These are phyloP conservation scores for Colletotrichum sojae DNA, from an alignment of 2,329 filamentous ascomycete species.

Conservation along the genomic window DNA sequence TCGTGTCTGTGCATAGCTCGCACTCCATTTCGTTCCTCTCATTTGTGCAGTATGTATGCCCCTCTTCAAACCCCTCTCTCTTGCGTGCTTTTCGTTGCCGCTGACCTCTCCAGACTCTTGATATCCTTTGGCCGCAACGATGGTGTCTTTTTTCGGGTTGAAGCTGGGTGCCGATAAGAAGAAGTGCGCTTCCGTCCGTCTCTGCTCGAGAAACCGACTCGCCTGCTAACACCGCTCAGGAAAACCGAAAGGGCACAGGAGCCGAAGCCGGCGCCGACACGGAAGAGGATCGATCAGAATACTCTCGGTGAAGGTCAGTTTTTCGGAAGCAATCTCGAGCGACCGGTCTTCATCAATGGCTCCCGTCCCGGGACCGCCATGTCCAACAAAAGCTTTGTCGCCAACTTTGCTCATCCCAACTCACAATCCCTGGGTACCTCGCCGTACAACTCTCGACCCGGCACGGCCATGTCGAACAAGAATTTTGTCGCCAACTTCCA, in stretches of 20 bases:
- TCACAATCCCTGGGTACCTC: conserved; percentile 55
- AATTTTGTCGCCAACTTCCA: conserved; percentile 41
- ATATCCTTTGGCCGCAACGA: conserved; percentile 46
- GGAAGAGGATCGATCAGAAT: conserved; percentile 53
- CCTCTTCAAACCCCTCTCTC: conserved; percentile 27
- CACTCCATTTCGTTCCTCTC: conserved; percentile 18
- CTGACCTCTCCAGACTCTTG: conserved; percentile 26
- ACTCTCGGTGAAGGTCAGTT: conserved; percentile 52
- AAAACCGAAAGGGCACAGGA: conserved; percentile 44
- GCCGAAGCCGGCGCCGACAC: conserved; percentile 42
- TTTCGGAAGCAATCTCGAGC: conserved; percentile 53
- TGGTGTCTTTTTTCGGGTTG: conserved; percentile 73
- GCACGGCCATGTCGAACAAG: conserved; percentile 55
- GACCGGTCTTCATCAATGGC: conserved; percentile 50
- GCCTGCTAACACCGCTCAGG: conserved; percentile 28
- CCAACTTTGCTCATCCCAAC: conserved; percentile 42
- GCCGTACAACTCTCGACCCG: conserved; percentile 61
- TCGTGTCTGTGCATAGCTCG: conserved; percentile 31
- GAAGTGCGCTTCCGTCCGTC: conserved; percentile 53
- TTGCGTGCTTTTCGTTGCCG: conserved; percentile 4
- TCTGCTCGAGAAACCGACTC: background rate
- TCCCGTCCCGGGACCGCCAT: conserved; percentile 37
- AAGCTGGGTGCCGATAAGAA: conserved; percentile 70
- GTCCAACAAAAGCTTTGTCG: conserved; percentile 40
- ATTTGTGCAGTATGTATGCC: conserved; percentile 38